Conservation (phyloP, 495 filamentous ascomycete genomes). For the Penicillium longicatenatum region DNA sequence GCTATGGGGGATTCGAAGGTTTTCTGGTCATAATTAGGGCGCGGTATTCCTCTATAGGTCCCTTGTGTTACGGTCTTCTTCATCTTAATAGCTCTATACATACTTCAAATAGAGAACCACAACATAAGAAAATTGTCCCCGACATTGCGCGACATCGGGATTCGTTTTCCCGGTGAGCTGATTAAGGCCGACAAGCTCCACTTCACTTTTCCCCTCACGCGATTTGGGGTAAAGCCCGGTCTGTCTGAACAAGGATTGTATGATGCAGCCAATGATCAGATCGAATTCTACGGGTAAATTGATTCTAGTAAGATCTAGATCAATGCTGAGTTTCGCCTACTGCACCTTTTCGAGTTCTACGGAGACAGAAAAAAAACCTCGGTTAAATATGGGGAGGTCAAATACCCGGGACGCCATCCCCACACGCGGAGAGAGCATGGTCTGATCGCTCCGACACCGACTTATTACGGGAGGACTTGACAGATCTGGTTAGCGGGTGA, state of each 20-base stretch:
- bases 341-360: not conserved
- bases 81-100: no score
- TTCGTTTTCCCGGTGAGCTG: constrained; percentile 37
- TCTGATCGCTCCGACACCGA: constrained; percentile 4
- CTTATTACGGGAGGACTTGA: constrained; percentile 26
- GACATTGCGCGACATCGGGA: constrained; percentile 24
- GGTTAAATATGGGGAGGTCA: not conserved
- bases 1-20: not conserved
- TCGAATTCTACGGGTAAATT: not conserved
- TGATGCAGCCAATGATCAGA: not conserved
- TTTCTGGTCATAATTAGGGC: not conserved
- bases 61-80: not conserved
- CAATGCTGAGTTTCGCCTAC: not conserved
- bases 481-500: constrained; percentile 14
- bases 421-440: constrained; percentile 4
- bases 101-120: not conserved
- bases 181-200: constrained; percentile 26
- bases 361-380: not conserved
- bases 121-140: not conserved
- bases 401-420: constrained; percentile 33
- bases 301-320: not conserved
- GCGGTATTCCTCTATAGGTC: not conserved
- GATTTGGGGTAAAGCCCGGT: constrained; percentile 36
- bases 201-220: constrained; percentile 40
- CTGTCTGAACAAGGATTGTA: not conserved